Base-by-base conservation (phyloP, 371 early-diverging fungal genomes). In the Paramicrosporidium saccamoebae region DNA sequence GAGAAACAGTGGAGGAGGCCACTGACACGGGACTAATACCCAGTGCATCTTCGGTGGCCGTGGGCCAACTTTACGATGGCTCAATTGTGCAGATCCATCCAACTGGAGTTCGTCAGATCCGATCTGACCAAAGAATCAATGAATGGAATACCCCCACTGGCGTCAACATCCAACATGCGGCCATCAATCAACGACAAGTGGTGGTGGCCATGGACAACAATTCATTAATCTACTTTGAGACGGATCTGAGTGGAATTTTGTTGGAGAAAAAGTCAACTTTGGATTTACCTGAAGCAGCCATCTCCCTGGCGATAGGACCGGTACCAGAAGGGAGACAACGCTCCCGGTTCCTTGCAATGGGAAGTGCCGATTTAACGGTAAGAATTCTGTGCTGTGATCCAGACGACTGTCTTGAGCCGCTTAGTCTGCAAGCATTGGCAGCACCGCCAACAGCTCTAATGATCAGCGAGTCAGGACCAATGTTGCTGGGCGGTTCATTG, bases 1-100 rank as follows among this genome's bases (percentile, higher is more conserved):
- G 78, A 3, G 90, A 86, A 33, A 77, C 72, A 1, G 79, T 86
- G 2, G 82, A 78, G 35, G 92, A 88, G 42, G 77, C 74, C 3
- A 50, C 59, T 0, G 88, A 82, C 35, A 64, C 79, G 0, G 84
- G 79, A 2, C 64, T 90, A 32, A 31, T 69, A 21, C 57, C 57
- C 13, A 46, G 54, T 8, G 59, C 66, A 2, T 68, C 75, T 0
- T 86, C 90, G 0, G 38, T 90, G 14, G 53, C 55, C 5, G 68
- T 82, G 2, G 67, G 64, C 18, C 69, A 71, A 32, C 32, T 82
- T 1, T 81, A 73, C 1, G 75, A 69, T 26, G 74, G 73, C 41
- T 60, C 72, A 0, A 29, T 88, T n/a, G 52, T 90, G 19, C 95
- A 94, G 41, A 59, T 78, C 3, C 54, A 63, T 27, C 72, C 86